Evolutionary conservation across 2,329 filamentous ascomycete genomes (phyloP), one percentile per base, ranked within the genome.

Genomic region (Eutypa lata): DNA sequence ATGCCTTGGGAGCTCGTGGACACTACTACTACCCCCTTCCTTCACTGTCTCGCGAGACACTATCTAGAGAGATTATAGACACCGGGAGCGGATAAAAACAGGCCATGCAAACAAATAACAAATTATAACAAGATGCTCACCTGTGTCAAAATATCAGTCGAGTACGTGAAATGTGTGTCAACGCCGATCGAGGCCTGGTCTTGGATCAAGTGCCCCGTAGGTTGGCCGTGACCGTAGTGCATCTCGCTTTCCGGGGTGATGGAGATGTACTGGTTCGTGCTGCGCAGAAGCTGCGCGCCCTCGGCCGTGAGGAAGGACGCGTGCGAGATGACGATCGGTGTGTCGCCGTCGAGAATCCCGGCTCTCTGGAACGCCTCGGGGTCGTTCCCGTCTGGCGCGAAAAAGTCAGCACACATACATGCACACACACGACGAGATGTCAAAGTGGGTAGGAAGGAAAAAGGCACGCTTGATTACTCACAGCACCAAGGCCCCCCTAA

Each of bases 161-260:
- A 77, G 62, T 73, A 82, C 10, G 77, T 77, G 54, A 78, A 76
- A 59, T 81, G 76, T 0, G 78, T 82, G 59, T 84, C 80, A 10
- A 83, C 69, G 2, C 81, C 80, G 0, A 84, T 70, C 1, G 78
- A 65, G 1, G 73, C 73, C 55, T 83, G 79, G 58, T 84, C 80
- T 26, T 73, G 72, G 26, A 77, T 68, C 8, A 70, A 61, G 50
- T 76, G 70, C 18, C 68, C 71, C 37, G 65, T 61, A 1, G 72
- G 70, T 53, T 83, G 77, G 0, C 67, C 70, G 58, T 81, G 78
- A n/a, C 81, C 81, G 63, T 77, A 83, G 61, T 82, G 79, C 71
- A 81, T 76, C 59, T 84, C 81, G 0, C 78, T 81, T 59, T 85
- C 82, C 1, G 80, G 79, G 0, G 82, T 84, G 53, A 80, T 80